Evolutionary conservation across 352 stramenopile species (phyloP), one percentile per base, ranked within the genome.

Genomic region (Elongisporangium prolatum): DNA sequence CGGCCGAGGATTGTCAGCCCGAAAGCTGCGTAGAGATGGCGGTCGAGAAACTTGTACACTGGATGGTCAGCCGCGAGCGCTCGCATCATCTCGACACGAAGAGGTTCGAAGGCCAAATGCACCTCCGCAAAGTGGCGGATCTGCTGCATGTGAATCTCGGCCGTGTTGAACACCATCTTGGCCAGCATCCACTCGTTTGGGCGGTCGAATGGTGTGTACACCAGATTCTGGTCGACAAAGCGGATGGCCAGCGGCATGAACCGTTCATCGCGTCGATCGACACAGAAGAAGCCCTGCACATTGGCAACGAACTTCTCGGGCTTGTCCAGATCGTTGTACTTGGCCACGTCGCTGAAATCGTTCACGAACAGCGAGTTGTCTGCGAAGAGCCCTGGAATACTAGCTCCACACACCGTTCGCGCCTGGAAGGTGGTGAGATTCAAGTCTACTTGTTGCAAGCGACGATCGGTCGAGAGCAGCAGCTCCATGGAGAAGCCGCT

Each of bases 91-190:
- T 86, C 75, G 0, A 84, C 71, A 13, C 69, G 74, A 16, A 86
- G 69, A 8, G 74, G 76, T 49, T 80, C 75, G 18, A 69, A 72
- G 50, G 77, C 48, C 8, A 68, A 72, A 63, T 86, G 76, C 13
- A 70, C 79, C 54, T 84, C 74, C 17, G 59, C 66, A 48, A 83
- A 76, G 68, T 86, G 76, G 56, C 71, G 64, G 61, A 84, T 69
- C 62, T 86, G 63, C 60, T 86, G 76, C 63, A 70, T 74, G 14
- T 64, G 72, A 54, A 67, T 63, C 40, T 79, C 72, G 48, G 68
- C 70, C 2, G 72, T 58, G 24, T 86, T 76, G 13, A 83, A 61
- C 17, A 64, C 72, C 24, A 73, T 74, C 60, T 82, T 86, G 60
- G 74, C 77, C 14, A 84, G 62, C 24, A 65, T 61, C 72, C 74